Conservation (phyloP, 306 rosid species). For the Erythrophleum fordii region DNA sequence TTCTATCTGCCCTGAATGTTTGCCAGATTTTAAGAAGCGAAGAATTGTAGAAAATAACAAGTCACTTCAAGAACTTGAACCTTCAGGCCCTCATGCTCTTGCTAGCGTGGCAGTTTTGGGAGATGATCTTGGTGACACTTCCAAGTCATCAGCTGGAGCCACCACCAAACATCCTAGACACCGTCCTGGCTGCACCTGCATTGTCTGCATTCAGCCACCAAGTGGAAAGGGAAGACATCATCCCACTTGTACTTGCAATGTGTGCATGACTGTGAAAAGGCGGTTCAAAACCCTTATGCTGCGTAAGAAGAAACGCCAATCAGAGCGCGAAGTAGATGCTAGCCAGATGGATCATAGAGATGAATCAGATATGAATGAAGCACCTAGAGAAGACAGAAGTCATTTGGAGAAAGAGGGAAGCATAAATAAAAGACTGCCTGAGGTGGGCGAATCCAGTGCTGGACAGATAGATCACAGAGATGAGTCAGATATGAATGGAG, state of each 20-base stretch:
- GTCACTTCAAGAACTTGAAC: constrained; percentile 57
- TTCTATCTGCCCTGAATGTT: constrained; percentile 16
- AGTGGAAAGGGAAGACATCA: constrained; percentile 96
- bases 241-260: constrained; percentile 88
- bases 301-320: constrained; percentile 85
- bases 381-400: constrained; percentile 40
- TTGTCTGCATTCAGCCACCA: constrained; percentile 95
- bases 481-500: constrained; percentile 46
- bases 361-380: constrained; percentile 46
- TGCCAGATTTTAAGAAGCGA: constrained; percentile 73
- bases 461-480: constrained; percentile 55
- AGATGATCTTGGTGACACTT: constrained; percentile 61
- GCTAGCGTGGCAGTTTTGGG: constrained; percentile 91
- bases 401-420: constrained; percentile 48
- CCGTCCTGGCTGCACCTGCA: constrained; percentile 94
- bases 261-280: constrained; percentile 90
- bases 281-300: constrained; percentile 92
- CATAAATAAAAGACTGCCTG: constrained; percentile 44
- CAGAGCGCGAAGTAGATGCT: constrained; percentile 64
- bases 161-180: constrained; percentile 95
- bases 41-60: constrained; percentile 50
- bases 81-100: constrained; percentile 89
- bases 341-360: constrained; percentile 49
- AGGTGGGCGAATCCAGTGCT: constrained; percentile 53
- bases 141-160: constrained; percentile 64